Evolutionary conservation across 2,329 filamentous ascomycete genomes (phyloP), one percentile per base, ranked within the genome.

Genomic region (Aspergillus fumigatus): DNA sequence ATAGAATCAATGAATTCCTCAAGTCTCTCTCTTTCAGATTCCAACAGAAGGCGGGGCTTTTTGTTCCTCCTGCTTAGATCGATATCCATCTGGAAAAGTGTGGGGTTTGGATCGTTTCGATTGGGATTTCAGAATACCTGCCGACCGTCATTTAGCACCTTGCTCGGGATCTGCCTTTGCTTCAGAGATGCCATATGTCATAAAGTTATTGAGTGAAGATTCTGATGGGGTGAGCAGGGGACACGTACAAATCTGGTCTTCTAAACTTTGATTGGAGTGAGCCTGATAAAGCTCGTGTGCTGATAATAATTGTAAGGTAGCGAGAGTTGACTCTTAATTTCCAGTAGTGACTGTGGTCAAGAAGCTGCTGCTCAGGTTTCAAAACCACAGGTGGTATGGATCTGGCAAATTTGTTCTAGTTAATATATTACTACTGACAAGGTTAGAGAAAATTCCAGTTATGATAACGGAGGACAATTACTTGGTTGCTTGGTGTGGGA

Each of bases 1-100:
- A 99, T 99, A 32, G 86, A 85, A 68, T 97, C 92, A 64, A 94
- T 85, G 71, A 90, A 97, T 74, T 97, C 92, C 60, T 97, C 91
- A 57, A 99, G 81, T 59, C 88, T 86, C 64, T 88, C 85, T 63
- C 89, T 86, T 81, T 99, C 94, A 19, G 82, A 78, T 61, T 97
- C 91, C 32, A 87, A 85, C 56, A 99, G 79, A 60, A 88, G 84
- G 59, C 93, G 86, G 45, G 94, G 90, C 72, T 85, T 84, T 78
- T 89, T 88, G 79, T 97, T 97, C 73, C 93, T 89, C 73, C 93
- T 87, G 67, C 81, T 87, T 66, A 84, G 84, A 77, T 97, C 93
- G 69, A 96, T 92, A 62, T 75, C 66, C 71, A 73, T 69, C 60
- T 65, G 60, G 62, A 65, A 59, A 50, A 53, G 52, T 48, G 14